Conservation (phyloP, 1,284 basidiomycete genomes). For the Naganishia liquefaciens region DNA sequence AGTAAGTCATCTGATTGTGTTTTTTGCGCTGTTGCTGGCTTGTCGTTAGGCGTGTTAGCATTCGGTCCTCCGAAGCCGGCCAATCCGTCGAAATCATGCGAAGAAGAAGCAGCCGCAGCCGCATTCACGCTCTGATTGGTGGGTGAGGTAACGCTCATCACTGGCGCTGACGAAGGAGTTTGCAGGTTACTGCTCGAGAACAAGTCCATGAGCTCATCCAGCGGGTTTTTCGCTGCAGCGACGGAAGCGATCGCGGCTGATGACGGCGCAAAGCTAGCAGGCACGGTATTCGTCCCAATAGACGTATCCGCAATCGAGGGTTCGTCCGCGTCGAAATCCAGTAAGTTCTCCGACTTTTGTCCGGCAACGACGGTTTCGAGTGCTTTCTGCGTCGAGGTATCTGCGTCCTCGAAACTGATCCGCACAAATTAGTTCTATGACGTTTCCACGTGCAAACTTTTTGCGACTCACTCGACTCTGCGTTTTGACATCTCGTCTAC, state of each 20-base stretch:
- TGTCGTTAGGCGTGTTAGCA: conserved; percentile 3
- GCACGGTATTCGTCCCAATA: conserved; percentile 61
- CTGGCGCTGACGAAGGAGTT: conserved; percentile 12
- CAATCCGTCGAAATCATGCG: conserved; percentile 16
- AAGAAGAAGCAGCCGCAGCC: conserved; percentile 14
- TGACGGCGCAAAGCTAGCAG: conserved; percentile 30
- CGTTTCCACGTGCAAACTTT: conserved; percentile 10
- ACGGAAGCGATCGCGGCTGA: conserved; percentile 32
- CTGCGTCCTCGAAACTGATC: conserved; percentile 62
- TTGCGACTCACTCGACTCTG: conserved; percentile 65
- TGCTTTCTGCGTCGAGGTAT: conserved; percentile 72
- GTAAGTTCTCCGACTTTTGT: conserved; percentile 89
- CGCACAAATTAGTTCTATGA: conserved; percentile 38
- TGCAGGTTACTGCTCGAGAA: conserved; percentile 60
- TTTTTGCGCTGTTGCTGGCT: conserved; percentile 15
- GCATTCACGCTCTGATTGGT: conserved; percentile 10
- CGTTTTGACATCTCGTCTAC: conserved; percentile 73
- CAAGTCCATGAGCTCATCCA: conserved; percentile 86
- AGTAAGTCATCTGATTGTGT: conserved; percentile 21
- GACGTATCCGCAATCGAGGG: conserved; percentile 64
- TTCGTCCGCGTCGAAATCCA: conserved; percentile 82
- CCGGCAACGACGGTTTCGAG: conserved; percentile 84
- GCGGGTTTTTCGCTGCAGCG: conserved; percentile 64
- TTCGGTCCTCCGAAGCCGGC: conserved; percentile 11
- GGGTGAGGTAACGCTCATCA: conserved; percentile 17